Evolutionary conservation across 2,329 filamentous ascomycete genomes (phyloP).

Genomic region (Cadophora sp.): DNA sequence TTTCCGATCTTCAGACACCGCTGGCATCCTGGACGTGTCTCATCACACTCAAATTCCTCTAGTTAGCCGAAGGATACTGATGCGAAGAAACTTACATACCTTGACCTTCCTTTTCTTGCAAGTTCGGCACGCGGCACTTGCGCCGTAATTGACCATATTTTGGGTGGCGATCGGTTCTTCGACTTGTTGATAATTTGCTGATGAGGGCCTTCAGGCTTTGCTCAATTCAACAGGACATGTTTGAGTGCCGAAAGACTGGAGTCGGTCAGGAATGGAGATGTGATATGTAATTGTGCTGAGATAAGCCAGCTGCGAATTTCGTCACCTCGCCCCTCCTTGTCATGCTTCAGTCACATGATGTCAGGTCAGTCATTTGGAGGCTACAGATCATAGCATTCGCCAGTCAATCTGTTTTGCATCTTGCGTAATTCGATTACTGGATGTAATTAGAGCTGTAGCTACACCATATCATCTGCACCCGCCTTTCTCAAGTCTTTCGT

Average conservation of each 20-base stretch:
- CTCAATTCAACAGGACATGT: background rate
- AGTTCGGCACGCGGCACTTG: slow-evolving; percentile 21
- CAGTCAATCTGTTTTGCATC: too few relatives aligned
- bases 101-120: slow-evolving; percentile 28
- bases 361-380: too few relatives aligned
- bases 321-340: background rate
- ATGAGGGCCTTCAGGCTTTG: background rate
- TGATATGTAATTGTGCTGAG: background rate
- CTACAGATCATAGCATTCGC: background rate
- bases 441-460: too few relatives aligned
- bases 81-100: background rate
- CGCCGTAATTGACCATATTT: slow-evolving; percentile 26
- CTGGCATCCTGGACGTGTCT: slow-evolving; percentile 16
- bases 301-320: background rate
- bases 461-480: background rate
- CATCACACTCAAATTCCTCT: slow-evolving; percentile 18
- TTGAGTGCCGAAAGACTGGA: background rate
- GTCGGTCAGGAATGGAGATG: background rate
- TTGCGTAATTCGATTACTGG: too few relatives aligned
- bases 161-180: background rate
- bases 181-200: background rate
- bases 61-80: background rate
- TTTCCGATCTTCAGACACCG: slow-evolving; percentile 22
- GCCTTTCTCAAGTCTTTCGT: background rate
- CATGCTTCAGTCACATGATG: background rate